These are phyloP conservation scores for Phytophthora europaea DNA, from an alignment of 352 stramenopile genomes.

Conservation along the genomic window DNA sequence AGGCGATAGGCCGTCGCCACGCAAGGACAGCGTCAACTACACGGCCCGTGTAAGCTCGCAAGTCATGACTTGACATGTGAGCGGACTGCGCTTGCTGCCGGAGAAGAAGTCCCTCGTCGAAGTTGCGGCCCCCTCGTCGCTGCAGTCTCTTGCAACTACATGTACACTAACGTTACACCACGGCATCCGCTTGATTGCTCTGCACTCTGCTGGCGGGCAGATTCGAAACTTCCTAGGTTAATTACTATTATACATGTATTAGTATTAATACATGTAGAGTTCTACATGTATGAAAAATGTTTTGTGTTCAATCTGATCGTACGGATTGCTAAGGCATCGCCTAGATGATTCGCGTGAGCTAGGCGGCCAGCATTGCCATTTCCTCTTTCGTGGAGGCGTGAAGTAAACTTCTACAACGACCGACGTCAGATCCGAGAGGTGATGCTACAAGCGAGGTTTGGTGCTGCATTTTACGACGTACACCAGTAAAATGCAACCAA, in stretches of 20 bases:
- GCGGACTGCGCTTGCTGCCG: not conserved
- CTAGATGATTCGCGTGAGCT: constrained; percentile 7
- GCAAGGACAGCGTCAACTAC: not conserved
- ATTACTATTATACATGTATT: too few relatives aligned
- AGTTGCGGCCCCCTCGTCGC: not conserved
- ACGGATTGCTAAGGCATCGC: too few relatives aligned
- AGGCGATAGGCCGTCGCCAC: not conserved
- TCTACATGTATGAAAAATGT: too few relatives aligned
- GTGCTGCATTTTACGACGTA: not conserved
- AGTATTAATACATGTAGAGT: too few relatives aligned
- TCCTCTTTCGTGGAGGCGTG: not conserved
- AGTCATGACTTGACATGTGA: not conserved
- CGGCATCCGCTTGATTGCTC: not conserved
- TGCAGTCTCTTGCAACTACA: not conserved
- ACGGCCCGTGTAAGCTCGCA: not conserved
- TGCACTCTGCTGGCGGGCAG: not conserved
- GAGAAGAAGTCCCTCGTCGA: not conserved
- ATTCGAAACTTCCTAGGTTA: not conserved
- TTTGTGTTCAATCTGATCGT: too few relatives aligned
- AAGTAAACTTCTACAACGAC: not conserved
- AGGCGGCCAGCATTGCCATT: not conserved
- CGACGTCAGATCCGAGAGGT: constrained; percentile 5
- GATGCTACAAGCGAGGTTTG: constrained; percentile 10
- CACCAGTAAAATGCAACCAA: not conserved
- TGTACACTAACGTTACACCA: not conserved